Percentiles rank a stretch among this genome's conserved stretches.
Conservation (phyloP, 495 filamentous ascomycete species). For the Penicillium atrosanguineum region DNA sequence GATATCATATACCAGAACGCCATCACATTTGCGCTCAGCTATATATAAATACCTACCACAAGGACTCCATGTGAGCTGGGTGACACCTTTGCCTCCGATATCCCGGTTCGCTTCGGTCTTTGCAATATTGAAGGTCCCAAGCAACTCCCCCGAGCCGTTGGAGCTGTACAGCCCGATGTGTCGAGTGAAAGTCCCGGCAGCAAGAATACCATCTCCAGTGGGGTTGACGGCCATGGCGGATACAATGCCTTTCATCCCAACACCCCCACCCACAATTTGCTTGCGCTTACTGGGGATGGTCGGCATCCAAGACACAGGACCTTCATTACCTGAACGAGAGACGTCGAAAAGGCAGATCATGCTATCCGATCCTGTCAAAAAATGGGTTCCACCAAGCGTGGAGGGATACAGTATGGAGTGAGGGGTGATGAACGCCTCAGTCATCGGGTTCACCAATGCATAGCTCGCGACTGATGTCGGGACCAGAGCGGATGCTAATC, state of each 20-base stretch:
- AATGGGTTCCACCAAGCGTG: conserved; percentile 52
- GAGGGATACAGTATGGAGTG: conserved; percentile 68
- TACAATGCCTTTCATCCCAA: conserved; percentile 83
- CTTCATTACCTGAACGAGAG: conserved; percentile 55
- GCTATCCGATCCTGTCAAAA: conserved; percentile 71
- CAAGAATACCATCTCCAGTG: conserved; percentile 57
- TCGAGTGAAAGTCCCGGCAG: conserved; percentile 79
- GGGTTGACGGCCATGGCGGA: conserved; percentile 59
- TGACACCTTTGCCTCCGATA: conserved; percentile 66
- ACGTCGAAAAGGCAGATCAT: conserved; percentile 78
- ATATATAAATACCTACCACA: conserved; percentile 87
- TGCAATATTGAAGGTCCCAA: conserved; percentile 62
- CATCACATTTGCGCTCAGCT: conserved; percentile 75
- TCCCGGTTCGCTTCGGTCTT: conserved; percentile 37
- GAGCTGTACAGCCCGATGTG: conserved; percentile 74
- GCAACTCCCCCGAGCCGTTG: conserved; percentile 59
- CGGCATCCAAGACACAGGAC: conserved; percentile 59
- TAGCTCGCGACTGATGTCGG: conserved; percentile 57
- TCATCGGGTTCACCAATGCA: conserved; percentile 67
- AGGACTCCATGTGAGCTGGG: conserved; percentile 74
- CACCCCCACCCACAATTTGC: conserved; percentile 63
- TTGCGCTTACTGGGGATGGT: conserved; percentile 77
- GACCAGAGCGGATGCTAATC: conserved; percentile 59
- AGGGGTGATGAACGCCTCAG: conserved; percentile 75
- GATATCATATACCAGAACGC: conserved; percentile 79